Evolutionary conservation across 2,329 filamentous ascomycete species (phyloP).

Genomic region (Penicillium palitans): DNA sequence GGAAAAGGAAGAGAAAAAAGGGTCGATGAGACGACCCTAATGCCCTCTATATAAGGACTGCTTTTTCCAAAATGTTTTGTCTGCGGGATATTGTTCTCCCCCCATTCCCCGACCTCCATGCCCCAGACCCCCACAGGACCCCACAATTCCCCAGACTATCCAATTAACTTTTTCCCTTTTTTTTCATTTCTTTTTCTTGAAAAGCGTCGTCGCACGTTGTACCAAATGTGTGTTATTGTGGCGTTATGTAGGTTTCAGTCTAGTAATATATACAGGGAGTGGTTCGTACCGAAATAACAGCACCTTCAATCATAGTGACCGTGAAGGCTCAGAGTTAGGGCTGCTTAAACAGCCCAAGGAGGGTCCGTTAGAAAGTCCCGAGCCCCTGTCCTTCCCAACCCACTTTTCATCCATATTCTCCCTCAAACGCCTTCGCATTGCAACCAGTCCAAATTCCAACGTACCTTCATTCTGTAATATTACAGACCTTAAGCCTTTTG

Average conservation of each 20-base stretch:
- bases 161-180: not conserved
- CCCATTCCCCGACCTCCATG: not conserved
- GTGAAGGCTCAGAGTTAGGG: not conserved
- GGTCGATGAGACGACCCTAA: too few species aligned
- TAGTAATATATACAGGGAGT: not conserved
- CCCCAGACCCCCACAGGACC: not conserved
- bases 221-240: not conserved
- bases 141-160: not conserved
- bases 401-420: not conserved
- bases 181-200: not conserved
- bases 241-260: not conserved
- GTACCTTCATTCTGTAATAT: not conserved
- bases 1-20: not conserved
- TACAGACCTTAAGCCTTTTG: not conserved
- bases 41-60: not conserved
- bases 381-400: not conserved
- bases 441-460: not conserved
- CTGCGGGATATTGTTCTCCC: not conserved
- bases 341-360: not conserved
- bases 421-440: not conserved
- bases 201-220: not conserved
- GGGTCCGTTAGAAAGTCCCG: not conserved
- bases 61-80: not conserved
- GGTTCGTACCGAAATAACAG: not conserved
- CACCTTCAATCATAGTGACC: not conserved